Base-by-base conservation (phyloP, 345 rosid species). In the Sonneratia caseolaris region DNA sequence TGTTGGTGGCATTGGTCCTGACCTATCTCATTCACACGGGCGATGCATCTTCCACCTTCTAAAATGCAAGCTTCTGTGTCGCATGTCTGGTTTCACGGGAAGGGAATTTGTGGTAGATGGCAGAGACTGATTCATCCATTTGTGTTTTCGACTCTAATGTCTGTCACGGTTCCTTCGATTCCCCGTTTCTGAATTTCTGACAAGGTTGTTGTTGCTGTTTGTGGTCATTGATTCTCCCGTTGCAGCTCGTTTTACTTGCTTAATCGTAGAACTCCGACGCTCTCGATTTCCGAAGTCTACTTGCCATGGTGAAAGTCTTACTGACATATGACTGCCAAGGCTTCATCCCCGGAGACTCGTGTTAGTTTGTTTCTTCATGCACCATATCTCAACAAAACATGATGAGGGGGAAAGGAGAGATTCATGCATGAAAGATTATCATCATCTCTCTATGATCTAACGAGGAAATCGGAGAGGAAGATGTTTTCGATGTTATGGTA, bases 1-100 rank as follows among this genome's bases (percentile, higher is more conserved):
- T 91, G 98, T 27, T 86, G 86, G 85, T 90, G 86, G 98, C 98
- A 0, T 75, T 94, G 78, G 92, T 82, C 72, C 88, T 94, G 73
- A 94, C 97, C 3, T 94, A 91, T 75, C 86, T 89, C 77, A 94
- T 90, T 71, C 97, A 90, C 72, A 61, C 79, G 0, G 81, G 82
- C 6, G 87, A 85, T 71, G 56, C 79, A 40, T 32, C 77, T 61
- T 73, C 22, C 72, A 70, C 16, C 69, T 74, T 72, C 64, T 79
- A 48, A 57, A n/a, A 5, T 37, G 16, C 37, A 56, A 37, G 5
- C 38, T 27, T 11, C 38, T 9, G 18, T 53, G 66, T 35, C 14
- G 13, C 27, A 3, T 27, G 36, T 7, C 7, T 24, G 45, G 45
- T 47, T 9, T 47, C 15, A 47, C 18, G 3, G 38, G 16, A 10